Evolutionary conservation across 345 rosid species (phyloP).

Genomic region (Salix viminalis): DNA sequence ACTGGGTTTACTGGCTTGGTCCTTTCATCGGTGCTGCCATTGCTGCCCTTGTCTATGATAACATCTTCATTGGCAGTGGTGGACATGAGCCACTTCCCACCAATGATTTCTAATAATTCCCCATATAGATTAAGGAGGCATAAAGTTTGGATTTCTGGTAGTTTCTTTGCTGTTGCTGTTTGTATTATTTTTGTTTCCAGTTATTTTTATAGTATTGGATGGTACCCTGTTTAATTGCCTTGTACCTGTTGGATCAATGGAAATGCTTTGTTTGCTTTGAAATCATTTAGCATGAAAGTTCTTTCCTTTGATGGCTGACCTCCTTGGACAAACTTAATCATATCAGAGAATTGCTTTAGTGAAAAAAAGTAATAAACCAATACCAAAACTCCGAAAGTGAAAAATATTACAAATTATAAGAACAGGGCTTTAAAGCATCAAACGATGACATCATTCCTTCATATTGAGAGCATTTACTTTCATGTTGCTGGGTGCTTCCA

Average conservation of each 20-base stretch:
- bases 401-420: neutral
- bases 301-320: neutral
- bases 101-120: constrained; percentile 7
- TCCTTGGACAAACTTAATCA: neutral
- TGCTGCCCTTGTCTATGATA: constrained; percentile 23
- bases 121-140: neutral
- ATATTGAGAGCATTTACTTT: neutral
- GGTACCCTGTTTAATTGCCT: neutral
- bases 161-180: neutral
- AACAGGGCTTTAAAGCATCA: neutral
- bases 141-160: neutral
- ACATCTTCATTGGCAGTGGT: neutral
- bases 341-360: neutral
- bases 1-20: constrained; percentile 27
- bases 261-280: neutral
- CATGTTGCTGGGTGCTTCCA: neutral
- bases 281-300: neutral
- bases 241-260: constrained; percentile 4
- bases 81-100: constrained; percentile 12
- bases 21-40: constrained; percentile 23
- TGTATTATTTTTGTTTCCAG: neutral
- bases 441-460: constrained; percentile 9
- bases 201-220: neutral
- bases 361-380: neutral
- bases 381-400: neutral